Percentiles rank a stretch among this genome's conserved stretches.
phyloP scores from a whole-genome alignment of 2,329 filamentous ascomycete genomes.

The Ophiostoma sp. region DNA sequence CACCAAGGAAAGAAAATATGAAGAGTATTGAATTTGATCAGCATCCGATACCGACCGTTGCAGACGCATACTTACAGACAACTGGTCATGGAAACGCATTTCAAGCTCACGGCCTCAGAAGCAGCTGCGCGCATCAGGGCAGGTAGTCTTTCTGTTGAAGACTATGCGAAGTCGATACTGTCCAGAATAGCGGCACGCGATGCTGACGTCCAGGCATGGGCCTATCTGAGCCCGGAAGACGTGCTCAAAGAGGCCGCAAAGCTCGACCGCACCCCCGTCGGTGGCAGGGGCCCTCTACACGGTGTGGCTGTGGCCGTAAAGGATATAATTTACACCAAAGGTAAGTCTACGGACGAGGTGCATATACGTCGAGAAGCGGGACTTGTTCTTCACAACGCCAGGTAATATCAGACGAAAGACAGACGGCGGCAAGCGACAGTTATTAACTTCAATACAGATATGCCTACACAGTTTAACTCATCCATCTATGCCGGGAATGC shows the following conservation, averaged over 20 bases:
- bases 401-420: not conserved
- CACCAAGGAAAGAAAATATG: too few relatives aligned
- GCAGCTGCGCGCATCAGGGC: conserved; percentile 41
- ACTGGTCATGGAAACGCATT: conserved; percentile 1
- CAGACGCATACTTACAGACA: not conserved
- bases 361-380: not conserved
- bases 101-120: conserved; percentile 45
- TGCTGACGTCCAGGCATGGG: conserved; percentile 51
- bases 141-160: conserved; percentile 49
- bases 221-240: conserved; percentile 46
- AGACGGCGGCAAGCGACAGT: too few relatives aligned
- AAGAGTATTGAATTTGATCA: too few relatives aligned
- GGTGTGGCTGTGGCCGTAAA: conserved; percentile 61
- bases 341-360: conserved; percentile 32
- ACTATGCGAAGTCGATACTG: conserved; percentile 51
- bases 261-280: conserved; percentile 51
- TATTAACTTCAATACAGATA: conserved; percentile 39
- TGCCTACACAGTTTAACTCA: conserved; percentile 60
- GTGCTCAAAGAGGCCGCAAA: conserved; percentile 51
- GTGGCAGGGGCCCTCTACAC: conserved; percentile 55
- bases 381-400: not conserved
- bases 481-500: conserved; percentile 52
- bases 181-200: conserved; percentile 48
- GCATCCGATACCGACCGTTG: too few relatives aligned
- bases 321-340: conserved; percentile 60